Conservation (phyloP, 371 early-diverging fungal species). For the Lichtheimia ramosa region DNA sequence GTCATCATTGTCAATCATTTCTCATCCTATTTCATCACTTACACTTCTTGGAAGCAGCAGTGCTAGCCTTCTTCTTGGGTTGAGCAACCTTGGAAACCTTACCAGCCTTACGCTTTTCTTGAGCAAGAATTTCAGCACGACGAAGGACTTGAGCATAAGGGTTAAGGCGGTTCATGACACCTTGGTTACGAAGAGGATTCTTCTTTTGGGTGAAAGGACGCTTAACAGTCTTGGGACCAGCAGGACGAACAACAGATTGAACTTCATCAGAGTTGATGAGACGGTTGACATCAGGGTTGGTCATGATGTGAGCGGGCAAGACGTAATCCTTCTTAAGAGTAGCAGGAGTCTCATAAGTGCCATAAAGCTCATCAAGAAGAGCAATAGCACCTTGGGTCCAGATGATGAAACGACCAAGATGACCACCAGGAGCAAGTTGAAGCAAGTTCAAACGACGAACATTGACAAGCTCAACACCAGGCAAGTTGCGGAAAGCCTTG, state of each 20-base stretch:
- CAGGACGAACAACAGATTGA: conserved; percentile 92
- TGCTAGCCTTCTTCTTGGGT: conserved; percentile 34
- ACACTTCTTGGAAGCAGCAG: conserved; percentile 57
- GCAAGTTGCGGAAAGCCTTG: conserved; percentile 99
- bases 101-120: conserved; percentile 64
- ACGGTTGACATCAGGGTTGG: conserved; percentile 95
- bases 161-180: conserved; percentile 94
- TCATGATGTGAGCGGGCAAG: conserved; percentile 87
- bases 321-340: conserved; percentile 93
- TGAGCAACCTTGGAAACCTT: conserved; percentile 65
- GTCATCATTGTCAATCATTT: not conserved
- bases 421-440: conserved; percentile 99
- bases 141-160: conserved; percentile 92
- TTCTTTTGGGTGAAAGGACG: conserved; percentile 94
- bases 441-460: conserved; percentile 96
- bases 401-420: conserved; percentile 99
- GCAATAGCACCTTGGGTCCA: conserved; percentile 99
- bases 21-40: not conserved
- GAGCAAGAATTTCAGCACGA: conserved; percentile 77
- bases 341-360: conserved; percentile 82
- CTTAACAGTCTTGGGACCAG: conserved; percentile 79
- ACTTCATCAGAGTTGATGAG: conserved; percentile 98
- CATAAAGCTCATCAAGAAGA: conserved; percentile 94
- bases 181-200: conserved; percentile 96
- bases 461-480: conserved; percentile 96